phyloP scores from a whole-genome alignment of 257 asterid species.

The Salvia hispanica region DNA sequence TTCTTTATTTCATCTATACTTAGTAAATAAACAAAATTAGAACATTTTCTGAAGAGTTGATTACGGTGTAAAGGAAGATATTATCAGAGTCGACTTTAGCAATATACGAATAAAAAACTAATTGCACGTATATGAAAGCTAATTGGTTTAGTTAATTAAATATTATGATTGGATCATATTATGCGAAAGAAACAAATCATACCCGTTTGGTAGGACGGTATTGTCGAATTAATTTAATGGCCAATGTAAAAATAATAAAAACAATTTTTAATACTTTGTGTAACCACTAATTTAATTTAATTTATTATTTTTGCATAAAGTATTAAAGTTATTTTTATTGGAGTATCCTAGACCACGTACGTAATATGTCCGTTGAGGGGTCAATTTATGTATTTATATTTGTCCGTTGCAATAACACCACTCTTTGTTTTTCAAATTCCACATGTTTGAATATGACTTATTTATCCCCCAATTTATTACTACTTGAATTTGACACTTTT shows the following conservation, averaged over 20 bases:
- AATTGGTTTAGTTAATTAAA: neutral
- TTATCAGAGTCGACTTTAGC: neutral
- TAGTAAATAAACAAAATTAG: neutral
- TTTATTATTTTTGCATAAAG: no score
- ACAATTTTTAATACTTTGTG: neutral
- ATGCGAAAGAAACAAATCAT: constrained; percentile 21
- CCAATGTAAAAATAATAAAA: neutral
- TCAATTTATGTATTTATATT: constrained; percentile 32
- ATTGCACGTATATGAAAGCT: neutral
- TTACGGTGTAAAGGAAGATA: neutral
- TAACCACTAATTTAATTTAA: neutral
- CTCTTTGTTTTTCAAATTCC: constrained; percentile 28
- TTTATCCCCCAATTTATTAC: constrained; percentile 20
- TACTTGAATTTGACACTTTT: constrained; percentile 23
- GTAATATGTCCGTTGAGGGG: constrained; percentile 46
- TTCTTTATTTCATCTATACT: neutral
- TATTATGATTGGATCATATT: neutral
- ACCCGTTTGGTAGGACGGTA: constrained; percentile 28
- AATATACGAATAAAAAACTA: neutral
- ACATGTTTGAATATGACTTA: constrained; percentile 29
- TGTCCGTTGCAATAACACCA: constrained; percentile 36
- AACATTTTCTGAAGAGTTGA: neutral
- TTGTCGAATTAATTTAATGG: constrained; percentile 11
- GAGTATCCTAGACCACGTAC: constrained; percentile 30
- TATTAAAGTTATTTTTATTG: neutral